phyloP scores from a whole-genome alignment of 148 eudicot genomes.

The Dianthus caryophyllus region DNA sequence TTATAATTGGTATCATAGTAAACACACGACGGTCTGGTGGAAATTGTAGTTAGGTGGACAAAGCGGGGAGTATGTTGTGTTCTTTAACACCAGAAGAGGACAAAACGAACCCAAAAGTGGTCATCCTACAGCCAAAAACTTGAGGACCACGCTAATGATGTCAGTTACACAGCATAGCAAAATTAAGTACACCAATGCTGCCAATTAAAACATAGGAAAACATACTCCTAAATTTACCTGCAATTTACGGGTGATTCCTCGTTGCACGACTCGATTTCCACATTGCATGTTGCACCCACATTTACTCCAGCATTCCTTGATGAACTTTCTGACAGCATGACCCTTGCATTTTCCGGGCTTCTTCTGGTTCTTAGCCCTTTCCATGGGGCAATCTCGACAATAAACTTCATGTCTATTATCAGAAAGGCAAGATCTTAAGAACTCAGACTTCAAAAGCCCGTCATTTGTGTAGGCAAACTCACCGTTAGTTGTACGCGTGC shows the following conservation, averaged over 20 bases:
- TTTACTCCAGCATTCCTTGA: slow-evolving; percentile 76
- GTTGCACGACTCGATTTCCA: slow-evolving; percentile 63
- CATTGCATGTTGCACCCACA: slow-evolving; percentile 64
- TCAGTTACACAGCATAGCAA: background rate
- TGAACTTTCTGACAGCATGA: slow-evolving; percentile 49
- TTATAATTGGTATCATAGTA: too few species aligned
- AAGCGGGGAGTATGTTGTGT: too few species aligned
- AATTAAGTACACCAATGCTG: background rate
- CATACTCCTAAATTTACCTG: slow-evolving; percentile 37
- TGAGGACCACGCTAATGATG: too few species aligned
- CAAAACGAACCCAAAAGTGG: too few species aligned
- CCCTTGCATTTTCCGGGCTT: slow-evolving; percentile 55
- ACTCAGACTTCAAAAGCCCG: slow-evolving; percentile 49
- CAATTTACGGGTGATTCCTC: slow-evolving; percentile 48
- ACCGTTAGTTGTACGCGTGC: slow-evolving; percentile 61
- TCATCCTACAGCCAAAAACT: too few species aligned
- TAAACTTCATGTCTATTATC: slow-evolving; percentile 27
- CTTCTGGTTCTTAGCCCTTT: slow-evolving; percentile 40
- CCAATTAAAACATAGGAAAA: background rate
- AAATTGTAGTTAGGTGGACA: too few species aligned
- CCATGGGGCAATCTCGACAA: slow-evolving; percentile 58
- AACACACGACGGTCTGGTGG: too few species aligned
- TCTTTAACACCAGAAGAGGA: too few species aligned
- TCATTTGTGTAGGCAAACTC: slow-evolving; percentile 63
- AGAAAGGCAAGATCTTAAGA: slow-evolving; percentile 36